A percentile compares a stretch with the other conserved stretches of the same genome.
Evolutionary conservation across 306 rosid species (phyloP).

Genomic region (Vigna unguiculata): DNA sequence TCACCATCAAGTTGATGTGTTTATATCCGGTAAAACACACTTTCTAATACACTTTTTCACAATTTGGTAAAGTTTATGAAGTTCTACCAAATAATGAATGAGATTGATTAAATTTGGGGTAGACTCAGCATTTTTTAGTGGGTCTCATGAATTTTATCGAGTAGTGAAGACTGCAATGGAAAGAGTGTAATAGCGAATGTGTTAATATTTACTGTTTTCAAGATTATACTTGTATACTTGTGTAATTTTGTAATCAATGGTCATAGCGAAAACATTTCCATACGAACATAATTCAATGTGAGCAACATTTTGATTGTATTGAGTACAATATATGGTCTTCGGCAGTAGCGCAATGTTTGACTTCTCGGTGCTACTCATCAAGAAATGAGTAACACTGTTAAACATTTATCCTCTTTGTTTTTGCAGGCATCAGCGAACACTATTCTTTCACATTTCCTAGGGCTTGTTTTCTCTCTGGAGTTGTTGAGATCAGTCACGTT

Average conservation of each 20-base stretch:
- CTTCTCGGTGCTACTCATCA: constrained; percentile 14
- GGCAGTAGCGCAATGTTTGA: neutral
- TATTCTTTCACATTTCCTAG: constrained; percentile 94
- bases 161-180: neutral
- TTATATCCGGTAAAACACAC: neutral
- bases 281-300: neutral
- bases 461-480: constrained; percentile 87
- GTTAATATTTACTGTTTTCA: neutral
- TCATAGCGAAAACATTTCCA: neutral
- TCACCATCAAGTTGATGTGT: neutral
- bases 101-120: neutral
- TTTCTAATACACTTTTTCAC: neutral
- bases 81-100: neutral
- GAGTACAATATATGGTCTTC: constrained; percentile 9
- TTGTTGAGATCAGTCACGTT: constrained; percentile 85
- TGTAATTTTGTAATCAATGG: neutral
- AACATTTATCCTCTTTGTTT: neutral
- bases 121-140: neutral
- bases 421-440: constrained; percentile 95
- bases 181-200: neutral
- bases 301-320: constrained; percentile 18
- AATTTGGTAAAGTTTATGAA: neutral
- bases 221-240: neutral
- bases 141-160: neutral
- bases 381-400: constrained; percentile 14